Conservation (phyloP, 2,329 filamentous ascomycete genomes). For the Ophiostoma triangulosporum region DNA sequence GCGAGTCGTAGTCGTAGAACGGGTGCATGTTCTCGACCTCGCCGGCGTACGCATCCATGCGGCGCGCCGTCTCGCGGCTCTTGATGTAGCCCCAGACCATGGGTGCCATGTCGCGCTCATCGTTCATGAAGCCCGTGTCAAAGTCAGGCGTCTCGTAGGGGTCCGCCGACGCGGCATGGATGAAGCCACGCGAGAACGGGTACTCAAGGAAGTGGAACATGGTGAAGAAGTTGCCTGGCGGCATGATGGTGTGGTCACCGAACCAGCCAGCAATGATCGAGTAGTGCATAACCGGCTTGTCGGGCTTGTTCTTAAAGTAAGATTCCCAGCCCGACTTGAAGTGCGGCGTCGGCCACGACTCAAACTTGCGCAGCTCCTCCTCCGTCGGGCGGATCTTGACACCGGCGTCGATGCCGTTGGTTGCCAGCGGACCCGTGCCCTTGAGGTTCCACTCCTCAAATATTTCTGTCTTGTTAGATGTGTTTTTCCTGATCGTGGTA, state of each 20-base stretch:
- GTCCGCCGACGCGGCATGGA: constrained; percentile 56
- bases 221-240: constrained; percentile 66
- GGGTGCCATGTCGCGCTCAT: constrained; percentile 70
- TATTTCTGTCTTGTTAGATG: constrained; percentile 30
- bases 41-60: constrained; percentile 66
- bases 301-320: constrained; percentile 73
- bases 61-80: constrained; percentile 63
- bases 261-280: constrained; percentile 58
- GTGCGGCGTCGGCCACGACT: constrained; percentile 59
- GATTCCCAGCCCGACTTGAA: constrained; percentile 66
- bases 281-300: constrained; percentile 83
- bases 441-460: constrained; percentile 69
- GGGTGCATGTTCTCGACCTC: constrained; percentile 59
- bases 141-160: constrained; percentile 67
- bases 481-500: too few species aligned
- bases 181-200: constrained; percentile 59
- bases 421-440: constrained; percentile 63
- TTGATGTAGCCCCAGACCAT: constrained; percentile 82
- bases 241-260: constrained; percentile 49
- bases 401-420: constrained; percentile 68
- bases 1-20: constrained; percentile 56
- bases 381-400: constrained; percentile 63
- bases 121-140: constrained; percentile 74
- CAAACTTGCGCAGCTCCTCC: constrained; percentile 54
- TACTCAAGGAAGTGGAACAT: constrained; percentile 77